Conservation (phyloP, 768 basidiomycete species). For the Postia placenta region DNA sequence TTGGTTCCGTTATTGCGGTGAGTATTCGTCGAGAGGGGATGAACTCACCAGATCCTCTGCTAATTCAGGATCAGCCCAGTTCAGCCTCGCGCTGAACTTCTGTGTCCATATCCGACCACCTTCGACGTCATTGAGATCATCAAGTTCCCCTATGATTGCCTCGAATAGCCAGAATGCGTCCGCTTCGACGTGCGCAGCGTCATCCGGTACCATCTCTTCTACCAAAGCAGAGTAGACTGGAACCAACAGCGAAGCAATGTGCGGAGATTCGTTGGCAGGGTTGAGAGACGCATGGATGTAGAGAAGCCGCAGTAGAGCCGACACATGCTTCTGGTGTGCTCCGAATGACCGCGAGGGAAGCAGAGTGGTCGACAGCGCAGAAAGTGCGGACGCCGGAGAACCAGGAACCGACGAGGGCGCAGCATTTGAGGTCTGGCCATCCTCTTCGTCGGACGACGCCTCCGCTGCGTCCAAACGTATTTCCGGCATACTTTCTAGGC, state of each 20-base stretch:
- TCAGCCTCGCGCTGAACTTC: slow-evolving; percentile 52
- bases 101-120: slow-evolving; percentile 56
- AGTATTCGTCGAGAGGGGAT: background rate
- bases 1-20: background rate
- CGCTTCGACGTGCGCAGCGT: slow-evolving; percentile 64
- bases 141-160: slow-evolving; percentile 63
- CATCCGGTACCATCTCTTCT: slow-evolving; percentile 56
- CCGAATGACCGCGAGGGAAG: slow-evolving; percentile 41
- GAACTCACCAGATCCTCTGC: slow-evolving; percentile 49
- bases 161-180: slow-evolving; percentile 84
- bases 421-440: background rate
- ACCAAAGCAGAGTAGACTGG: slow-evolving; percentile 59
- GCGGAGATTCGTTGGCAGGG: slow-evolving; percentile 62
- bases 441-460: background rate
- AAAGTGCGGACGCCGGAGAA: slow-evolving; percentile 18
- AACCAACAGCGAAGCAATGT: slow-evolving; percentile 63
- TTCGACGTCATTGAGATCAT: slow-evolving; percentile 68
- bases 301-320: slow-evolving; percentile 61
- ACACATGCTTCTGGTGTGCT: slow-evolving; percentile 53
- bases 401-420: slow-evolving; percentile 26
- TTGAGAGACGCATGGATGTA: slow-evolving; percentile 70
- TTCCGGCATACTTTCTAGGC: slow-evolving; percentile 34
- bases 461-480: slow-evolving; percentile 26
- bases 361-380: slow-evolving; percentile 34
- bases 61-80: slow-evolving; percentile 61